A percentile compares a stretch with the other conserved stretches of the same genome.
These are phyloP conservation scores for Sutorius eximius DNA, from an alignment of 1,284 basidiomycete species.

Conservation along the genomic window DNA sequence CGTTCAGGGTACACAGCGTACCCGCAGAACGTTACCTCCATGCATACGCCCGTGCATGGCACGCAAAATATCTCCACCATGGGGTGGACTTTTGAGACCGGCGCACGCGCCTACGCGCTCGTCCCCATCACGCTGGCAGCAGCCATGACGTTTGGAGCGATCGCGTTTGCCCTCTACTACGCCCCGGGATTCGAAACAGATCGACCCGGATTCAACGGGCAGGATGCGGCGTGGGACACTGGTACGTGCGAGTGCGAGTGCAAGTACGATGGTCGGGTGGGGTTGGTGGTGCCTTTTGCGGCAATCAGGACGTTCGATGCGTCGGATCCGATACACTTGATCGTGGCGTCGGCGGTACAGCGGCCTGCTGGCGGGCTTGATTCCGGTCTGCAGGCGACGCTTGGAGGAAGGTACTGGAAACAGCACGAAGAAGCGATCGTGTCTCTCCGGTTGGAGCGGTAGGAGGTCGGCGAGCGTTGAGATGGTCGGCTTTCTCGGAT, in stretches of 20 bases:
- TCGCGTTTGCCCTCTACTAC: background rate
- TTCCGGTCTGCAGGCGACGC: background rate
- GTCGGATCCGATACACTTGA: background rate
- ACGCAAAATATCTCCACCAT: constrained; percentile 4
- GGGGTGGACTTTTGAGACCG: constrained; percentile 2
- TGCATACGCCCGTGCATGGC: background rate
- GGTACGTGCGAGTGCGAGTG: too few species aligned
- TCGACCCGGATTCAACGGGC: too few species aligned
- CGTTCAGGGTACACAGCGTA: constrained; percentile 7
- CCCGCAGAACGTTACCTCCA: background rate
- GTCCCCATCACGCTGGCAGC: constrained; percentile 4
- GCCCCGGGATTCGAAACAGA: background rate
- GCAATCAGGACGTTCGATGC: background rate
- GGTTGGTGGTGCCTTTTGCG: background rate
- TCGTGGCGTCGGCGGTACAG: background rate
- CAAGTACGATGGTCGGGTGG: background rate
- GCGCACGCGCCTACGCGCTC: background rate
- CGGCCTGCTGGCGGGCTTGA: background rate
- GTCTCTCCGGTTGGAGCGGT: background rate
- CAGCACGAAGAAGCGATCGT: background rate
- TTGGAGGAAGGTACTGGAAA: background rate
- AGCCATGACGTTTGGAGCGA: background rate
- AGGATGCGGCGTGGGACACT: background rate
- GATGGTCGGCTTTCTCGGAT: too few species aligned
- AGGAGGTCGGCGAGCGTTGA: background rate